phyloP scores from a whole-genome alignment of 495 filamentous ascomycete species.

The Hypoxylon fragiforme region DNA sequence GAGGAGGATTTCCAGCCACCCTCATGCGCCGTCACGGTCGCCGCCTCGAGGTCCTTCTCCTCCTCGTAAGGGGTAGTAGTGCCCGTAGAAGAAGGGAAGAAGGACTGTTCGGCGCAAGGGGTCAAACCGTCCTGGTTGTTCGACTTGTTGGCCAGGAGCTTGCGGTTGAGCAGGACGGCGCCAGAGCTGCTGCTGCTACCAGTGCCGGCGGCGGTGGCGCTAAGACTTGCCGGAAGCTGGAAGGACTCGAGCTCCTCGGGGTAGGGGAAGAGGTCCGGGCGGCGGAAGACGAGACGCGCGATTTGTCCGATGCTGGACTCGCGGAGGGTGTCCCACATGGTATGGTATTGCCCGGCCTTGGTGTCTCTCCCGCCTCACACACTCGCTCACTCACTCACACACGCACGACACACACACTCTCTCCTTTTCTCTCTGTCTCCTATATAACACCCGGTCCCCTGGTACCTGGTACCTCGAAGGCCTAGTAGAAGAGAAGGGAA shows the following conservation, averaged over 20 bases:
- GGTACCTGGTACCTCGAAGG: background rate
- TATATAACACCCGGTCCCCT: background rate
- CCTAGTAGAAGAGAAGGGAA: background rate
- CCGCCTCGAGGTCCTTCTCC: constrained; percentile 29
- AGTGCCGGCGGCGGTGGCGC: constrained; percentile 17
- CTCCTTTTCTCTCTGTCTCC: background rate
- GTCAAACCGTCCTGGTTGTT: constrained; percentile 7
- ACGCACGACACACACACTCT: background rate
- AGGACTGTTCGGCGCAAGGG: background rate
- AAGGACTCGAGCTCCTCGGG: constrained; percentile 59
- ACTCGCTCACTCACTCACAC: too few relatives aligned
- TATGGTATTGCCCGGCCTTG: too few relatives aligned
- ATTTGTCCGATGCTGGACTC: constrained; percentile 60
- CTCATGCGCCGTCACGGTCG: constrained; percentile 1
- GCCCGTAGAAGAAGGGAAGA: constrained; percentile 13
- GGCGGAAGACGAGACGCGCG: constrained; percentile 50
- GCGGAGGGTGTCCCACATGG: constrained; percentile 44
- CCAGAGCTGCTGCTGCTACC: constrained; percentile 41
- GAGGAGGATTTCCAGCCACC: constrained; percentile 1
- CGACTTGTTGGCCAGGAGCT: constrained; percentile 9
- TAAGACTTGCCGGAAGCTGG: constrained; percentile 52
- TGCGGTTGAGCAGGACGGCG: constrained; percentile 49
- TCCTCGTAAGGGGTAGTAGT: constrained; percentile 21
- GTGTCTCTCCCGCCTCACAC: too few relatives aligned
- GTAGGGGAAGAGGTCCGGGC: constrained; percentile 53